phyloP scores from a whole-genome alignment of 805 yeast species.

The Kuraishia capsulata region DNA sequence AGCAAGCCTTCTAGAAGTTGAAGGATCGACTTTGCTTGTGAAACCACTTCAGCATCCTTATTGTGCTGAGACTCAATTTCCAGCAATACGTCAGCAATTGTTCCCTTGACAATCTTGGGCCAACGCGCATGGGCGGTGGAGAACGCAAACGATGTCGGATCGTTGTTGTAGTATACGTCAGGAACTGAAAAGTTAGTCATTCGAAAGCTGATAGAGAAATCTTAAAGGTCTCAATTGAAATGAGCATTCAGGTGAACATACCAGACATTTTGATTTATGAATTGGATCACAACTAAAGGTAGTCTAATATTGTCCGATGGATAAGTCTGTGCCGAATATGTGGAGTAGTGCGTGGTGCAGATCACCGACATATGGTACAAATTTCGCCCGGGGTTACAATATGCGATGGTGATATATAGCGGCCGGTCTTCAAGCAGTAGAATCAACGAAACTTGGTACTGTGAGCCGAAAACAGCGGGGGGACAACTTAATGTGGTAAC shows the following conservation, averaged over 20 bases:
- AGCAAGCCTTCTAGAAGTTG: slow-evolving; percentile 32
- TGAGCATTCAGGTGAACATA: background rate
- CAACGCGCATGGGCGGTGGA: slow-evolving; percentile 75
- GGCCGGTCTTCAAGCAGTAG: no score
- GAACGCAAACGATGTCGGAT: slow-evolving; percentile 71
- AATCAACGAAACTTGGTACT: no score
- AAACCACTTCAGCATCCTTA: slow-evolving; percentile 13
- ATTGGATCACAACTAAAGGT: no score
- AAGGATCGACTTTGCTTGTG: slow-evolving; percentile 41
- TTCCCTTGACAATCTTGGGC: slow-evolving; percentile 72
- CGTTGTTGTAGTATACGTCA: slow-evolving; percentile 51
- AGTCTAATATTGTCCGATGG: no score
- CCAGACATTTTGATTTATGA: no score
- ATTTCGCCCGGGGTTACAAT: no score
- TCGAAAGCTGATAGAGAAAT: background rate
- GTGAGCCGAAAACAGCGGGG: no score
- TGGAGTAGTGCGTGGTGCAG: no score
- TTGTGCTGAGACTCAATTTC: slow-evolving; percentile 8
- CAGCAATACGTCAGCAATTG: slow-evolving; percentile 49
- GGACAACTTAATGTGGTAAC: no score
- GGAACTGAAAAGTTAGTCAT: slow-evolving; percentile 32
- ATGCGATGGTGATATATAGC: no score
- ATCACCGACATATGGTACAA: no score
- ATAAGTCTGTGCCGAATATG: no score
- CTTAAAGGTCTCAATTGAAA: background rate